Base-by-base conservation (phyloP, 1,139 yeast species). In the Hanseniaspora sp. region DNA sequence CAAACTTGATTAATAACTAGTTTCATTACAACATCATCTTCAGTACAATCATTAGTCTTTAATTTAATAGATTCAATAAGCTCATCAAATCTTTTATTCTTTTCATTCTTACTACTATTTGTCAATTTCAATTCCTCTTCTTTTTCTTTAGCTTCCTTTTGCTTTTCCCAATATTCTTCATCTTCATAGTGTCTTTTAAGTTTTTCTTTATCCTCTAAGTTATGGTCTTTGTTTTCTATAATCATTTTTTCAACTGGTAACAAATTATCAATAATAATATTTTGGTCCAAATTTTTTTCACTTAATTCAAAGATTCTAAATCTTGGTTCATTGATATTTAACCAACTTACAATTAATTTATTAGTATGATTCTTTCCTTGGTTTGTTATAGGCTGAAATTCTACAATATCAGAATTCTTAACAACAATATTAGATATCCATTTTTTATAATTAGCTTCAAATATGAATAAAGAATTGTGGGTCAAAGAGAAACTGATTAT, bases 311-410 rank as follows among this genome's bases (percentile, higher is more conserved):
- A 52, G 3, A 54, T 49, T 52, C 62, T 61, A 52, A 66, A 66
- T 49, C 63, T 62, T 15, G 68, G 67, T 53, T 66, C 68, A 51
- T 66, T 66, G 1, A 66, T 67, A 52, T 66, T 64, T 28, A 65
- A 57, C 69, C 69, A 66, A n/a, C 68, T 63, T 15, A 64, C 43
- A 51, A 66, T 57, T 5, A 65, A 39, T 43, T 56, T 57, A 13
- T 38, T 38, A 17, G 57, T 55, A 4, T 34, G 28, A 5, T 37
- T 43, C 7, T 41, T n/a, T 9, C 34, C 35, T 6, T 33, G 33
- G 11, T 34, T 13, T n/a, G 38, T 49, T 8, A 62, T 48, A 18
- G 56, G 56, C 11, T 55, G 57, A 52, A 61, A 63, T 38, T 64
- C 67, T 9, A 67, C 58, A 28, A 63, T 60, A 38, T 63, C 62